These are phyloP conservation scores for Dovyalis caffra DNA, from an alignment of 345 rosid species.

Conservation along the genomic window DNA sequence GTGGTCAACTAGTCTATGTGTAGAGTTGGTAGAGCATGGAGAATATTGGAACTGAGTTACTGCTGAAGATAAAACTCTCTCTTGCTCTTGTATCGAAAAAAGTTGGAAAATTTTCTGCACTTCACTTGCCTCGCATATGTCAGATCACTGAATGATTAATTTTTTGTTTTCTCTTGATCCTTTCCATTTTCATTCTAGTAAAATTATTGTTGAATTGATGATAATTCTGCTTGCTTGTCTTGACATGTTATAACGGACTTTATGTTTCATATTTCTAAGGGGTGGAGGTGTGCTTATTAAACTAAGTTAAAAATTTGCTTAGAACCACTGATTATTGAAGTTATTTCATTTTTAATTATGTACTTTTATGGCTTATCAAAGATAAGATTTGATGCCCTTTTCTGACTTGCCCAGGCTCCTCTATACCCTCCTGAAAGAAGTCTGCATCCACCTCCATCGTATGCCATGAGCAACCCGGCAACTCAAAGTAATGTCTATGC, in stretches of 20 bases:
- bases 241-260: not conserved
- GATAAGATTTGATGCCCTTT: not conserved
- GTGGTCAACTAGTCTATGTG: not conserved
- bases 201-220: not conserved
- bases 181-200: not conserved
- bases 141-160: not conserved
- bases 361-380: slow-evolving; percentile 15
- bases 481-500: slow-evolving; percentile 43
- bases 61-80: not conserved
- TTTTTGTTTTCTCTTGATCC: not conserved
- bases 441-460: slow-evolving; percentile 48
- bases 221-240: not conserved
- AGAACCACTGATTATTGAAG: not conserved
- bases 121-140: not conserved
- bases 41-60: not conserved
- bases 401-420: slow-evolving; percentile 47
- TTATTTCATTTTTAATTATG: slow-evolving; percentile 8
- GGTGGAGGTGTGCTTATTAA: not conserved
- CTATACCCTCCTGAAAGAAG: slow-evolving; percentile 52
- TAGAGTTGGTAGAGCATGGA: not conserved
- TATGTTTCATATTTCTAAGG: not conserved
- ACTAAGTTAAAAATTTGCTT: not conserved
- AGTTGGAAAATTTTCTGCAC: not conserved
- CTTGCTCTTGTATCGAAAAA: not conserved
- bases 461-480: slow-evolving; percentile 37